These are phyloP conservation scores for Aspergillus egyptiacus DNA, from an alignment of 495 filamentous ascomycete species.

Conservation along the genomic window DNA sequence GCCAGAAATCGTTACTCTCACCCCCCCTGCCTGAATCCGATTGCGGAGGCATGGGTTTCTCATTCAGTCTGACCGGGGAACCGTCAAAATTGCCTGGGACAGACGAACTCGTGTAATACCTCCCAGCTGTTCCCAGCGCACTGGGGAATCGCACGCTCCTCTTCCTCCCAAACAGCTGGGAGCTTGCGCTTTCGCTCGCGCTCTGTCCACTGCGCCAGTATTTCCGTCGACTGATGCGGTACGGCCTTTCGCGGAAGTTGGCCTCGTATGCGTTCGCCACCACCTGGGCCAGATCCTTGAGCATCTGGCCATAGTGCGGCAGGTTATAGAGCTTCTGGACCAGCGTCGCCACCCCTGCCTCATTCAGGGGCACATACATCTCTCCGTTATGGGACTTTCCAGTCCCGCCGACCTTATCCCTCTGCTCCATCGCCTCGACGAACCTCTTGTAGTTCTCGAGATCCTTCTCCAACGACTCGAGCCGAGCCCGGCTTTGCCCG, in stretches of 20 bases:
- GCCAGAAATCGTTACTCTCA: conserved; percentile 1
- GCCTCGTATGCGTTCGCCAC: conserved; percentile 9
- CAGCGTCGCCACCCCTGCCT: conserved; percentile 1
- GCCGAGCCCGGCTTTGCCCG: background rate
- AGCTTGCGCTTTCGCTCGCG: background rate
- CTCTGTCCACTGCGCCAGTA: background rate
- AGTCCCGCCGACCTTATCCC: background rate
- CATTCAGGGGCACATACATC: conserved; percentile 2
- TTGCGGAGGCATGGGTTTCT: background rate
- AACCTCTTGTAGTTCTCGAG: conserved; percentile 5
- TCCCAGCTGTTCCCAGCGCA: background rate
- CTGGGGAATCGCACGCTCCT: conserved; percentile 2
- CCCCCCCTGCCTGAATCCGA: background rate
- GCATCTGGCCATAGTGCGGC: conserved; percentile 10
- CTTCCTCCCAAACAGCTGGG: background rate
- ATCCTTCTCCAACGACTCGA: conserved; percentile 5
- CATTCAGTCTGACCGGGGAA: background rate
- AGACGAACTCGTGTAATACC: background rate
- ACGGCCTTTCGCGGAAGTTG: conserved; percentile 5
- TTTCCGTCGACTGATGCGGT: conserved; percentile 3
- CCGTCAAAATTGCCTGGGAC: background rate
- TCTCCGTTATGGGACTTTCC: background rate
- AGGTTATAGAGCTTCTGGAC: conserved; percentile 10
- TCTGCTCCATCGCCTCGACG: conserved; percentile 6
- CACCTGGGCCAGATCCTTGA: conserved; percentile 9